These are phyloP conservation scores for Roridomyces roridus DNA, from an alignment of 768 basidiomycete genomes.

Conservation along the genomic window DNA sequence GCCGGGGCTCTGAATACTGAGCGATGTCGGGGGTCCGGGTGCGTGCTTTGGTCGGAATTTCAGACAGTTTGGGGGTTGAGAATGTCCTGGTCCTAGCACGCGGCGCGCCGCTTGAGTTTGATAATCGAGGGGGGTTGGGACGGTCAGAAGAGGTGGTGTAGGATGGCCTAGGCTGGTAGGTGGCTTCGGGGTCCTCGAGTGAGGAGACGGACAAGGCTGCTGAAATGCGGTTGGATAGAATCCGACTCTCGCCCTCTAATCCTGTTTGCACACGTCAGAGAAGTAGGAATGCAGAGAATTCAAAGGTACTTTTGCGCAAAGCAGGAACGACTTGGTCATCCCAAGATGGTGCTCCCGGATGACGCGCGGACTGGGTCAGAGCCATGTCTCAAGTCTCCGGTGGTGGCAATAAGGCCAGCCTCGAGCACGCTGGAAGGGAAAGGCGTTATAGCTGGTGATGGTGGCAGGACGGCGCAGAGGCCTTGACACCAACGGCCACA, in stretches of 20 bases:
- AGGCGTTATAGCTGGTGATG: constrained; percentile 7
- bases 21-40: constrained; percentile 47
- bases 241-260: constrained; percentile 79
- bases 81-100: constrained; percentile 72
- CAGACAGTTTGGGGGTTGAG: constrained; percentile 63
- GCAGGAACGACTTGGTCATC: constrained; percentile 65
- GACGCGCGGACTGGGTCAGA: constrained; percentile 19
- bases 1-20: constrained; percentile 44
- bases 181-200: constrained; percentile 54
- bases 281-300: not conserved
- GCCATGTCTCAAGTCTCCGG: constrained; percentile 15
- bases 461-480: not conserved
- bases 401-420: constrained; percentile 8
- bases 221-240: constrained; percentile 79
- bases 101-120: constrained; percentile 40
- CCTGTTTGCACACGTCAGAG: constrained; percentile 50
- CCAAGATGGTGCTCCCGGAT: constrained; percentile 40
- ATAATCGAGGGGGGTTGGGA: constrained; percentile 30
- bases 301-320: constrained; percentile 53
- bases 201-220: constrained; percentile 67
- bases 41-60: constrained; percentile 37
- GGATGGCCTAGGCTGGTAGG: constrained; percentile 40
- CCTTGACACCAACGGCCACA: not conserved
- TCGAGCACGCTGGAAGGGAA: not conserved
- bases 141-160: constrained; percentile 35